These are phyloP conservation scores for Fraxinus ornus DNA, from an alignment of 305 asterid species.

Conservation along the genomic window DNA sequence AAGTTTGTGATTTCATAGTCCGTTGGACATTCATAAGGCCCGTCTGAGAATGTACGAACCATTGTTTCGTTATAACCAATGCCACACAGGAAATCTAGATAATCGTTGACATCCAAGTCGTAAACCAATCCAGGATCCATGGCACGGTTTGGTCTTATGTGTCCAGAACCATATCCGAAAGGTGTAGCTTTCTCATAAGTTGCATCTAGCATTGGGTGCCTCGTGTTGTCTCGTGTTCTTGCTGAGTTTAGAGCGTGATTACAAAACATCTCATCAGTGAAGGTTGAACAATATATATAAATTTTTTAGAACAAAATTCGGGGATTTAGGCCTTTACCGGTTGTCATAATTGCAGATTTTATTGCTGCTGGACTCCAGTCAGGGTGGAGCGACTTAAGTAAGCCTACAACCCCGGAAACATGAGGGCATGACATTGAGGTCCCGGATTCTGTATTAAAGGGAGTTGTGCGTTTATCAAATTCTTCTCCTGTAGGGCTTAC, in stretches of 20 bases:
- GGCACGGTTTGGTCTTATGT: constrained; percentile 22
- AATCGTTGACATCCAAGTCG: constrained; percentile 27
- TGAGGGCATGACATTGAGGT: constrained; percentile 49
- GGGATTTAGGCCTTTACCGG: constrained; percentile 20
- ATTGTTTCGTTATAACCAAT: constrained; percentile 14
- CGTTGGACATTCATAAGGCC: constrained; percentile 12
- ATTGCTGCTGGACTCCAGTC: constrained; percentile 42
- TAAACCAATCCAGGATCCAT: constrained; percentile 33
- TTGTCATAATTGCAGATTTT: constrained; percentile 38
- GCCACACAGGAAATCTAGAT: constrained; percentile 27
- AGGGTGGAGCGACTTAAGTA: constrained; percentile 29
- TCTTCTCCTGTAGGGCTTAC: neutral
- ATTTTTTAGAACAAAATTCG: neutral
- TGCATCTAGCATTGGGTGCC: constrained; percentile 10
- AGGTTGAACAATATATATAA: neutral
- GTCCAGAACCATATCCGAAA: constrained; percentile 27
- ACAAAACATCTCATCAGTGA: neutral
- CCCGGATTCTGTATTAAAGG: constrained; percentile 19
- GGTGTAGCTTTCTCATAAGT: constrained; percentile 17
- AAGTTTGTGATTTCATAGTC: constrained; percentile 10
- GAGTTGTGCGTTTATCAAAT: constrained; percentile 11
- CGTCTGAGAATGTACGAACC: neutral
- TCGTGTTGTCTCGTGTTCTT: constrained; percentile 19
- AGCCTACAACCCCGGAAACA: constrained; percentile 32
- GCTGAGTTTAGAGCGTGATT: constrained; percentile 11